These are phyloP conservation scores for Xylaria digitata DNA, from an alignment of 2,329 filamentous ascomycete species.

Conservation along the genomic window DNA sequence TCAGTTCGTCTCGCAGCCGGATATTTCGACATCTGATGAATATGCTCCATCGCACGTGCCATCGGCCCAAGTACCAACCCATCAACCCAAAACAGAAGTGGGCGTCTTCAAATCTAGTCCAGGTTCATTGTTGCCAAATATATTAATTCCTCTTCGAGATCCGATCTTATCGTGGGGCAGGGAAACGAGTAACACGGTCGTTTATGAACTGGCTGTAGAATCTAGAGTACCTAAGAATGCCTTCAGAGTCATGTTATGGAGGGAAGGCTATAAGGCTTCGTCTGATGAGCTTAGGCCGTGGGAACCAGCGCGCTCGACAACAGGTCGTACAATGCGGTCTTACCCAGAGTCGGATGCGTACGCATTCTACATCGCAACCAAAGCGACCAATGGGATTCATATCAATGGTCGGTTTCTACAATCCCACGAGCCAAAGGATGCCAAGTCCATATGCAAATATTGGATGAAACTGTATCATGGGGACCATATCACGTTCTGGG, in stretches of 20 bases:
- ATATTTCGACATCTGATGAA: constrained; percentile 54
- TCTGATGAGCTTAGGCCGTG: constrained; percentile 65
- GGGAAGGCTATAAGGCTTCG: constrained; percentile 70
- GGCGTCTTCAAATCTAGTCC: constrained; percentile 74
- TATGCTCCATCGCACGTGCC: constrained; percentile 54
- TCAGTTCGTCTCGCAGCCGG: constrained; percentile 49
- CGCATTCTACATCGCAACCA: constrained; percentile 81
- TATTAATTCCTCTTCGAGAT: constrained; percentile 73
- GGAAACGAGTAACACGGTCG: constrained; percentile 72
- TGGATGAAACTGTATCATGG: constrained; percentile 80
- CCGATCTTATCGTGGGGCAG: constrained; percentile 83
- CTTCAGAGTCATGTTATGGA: constrained; percentile 81
- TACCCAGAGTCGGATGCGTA: constrained; percentile 63
- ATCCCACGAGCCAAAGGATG: constrained; percentile 66
- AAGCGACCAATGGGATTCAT: constrained; percentile 78
- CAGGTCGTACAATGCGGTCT: constrained; percentile 51
- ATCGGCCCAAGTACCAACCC: constrained; percentile 51
- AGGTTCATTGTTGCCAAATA: constrained; percentile 72
- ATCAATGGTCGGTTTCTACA: constrained; percentile 78
- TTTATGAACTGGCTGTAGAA: constrained; percentile 72
- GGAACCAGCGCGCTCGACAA: constrained; percentile 60
- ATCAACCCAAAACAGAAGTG: constrained; percentile 58
- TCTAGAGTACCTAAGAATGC: constrained; percentile 83
- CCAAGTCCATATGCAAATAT: constrained; percentile 64
- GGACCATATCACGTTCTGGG: constrained; percentile 80